Evolutionary conservation across 2,329 filamentous ascomycete species (phyloP).

Genomic region (Endoconidiophora polonica): DNA sequence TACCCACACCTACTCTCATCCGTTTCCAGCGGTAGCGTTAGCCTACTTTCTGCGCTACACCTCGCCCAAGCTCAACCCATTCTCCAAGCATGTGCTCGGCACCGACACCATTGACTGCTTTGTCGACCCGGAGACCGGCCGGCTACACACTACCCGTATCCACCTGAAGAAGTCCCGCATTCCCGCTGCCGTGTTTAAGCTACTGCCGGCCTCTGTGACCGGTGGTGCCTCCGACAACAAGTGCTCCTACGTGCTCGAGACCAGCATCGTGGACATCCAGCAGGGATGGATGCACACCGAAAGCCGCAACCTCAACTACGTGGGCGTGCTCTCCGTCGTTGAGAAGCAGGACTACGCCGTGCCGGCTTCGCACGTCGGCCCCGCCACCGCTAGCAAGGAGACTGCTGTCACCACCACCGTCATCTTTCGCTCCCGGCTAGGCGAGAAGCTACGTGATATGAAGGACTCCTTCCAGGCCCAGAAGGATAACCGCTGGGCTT

Average conservation of each 20-base stretch:
- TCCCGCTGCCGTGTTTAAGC: slow-evolving; percentile 56
- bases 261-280: slow-evolving; percentile 59
- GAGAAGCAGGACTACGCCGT: slow-evolving; percentile 51
- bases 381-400: slow-evolving; percentile 15
- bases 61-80: slow-evolving; percentile 52
- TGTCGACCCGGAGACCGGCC: slow-evolving; percentile 57
- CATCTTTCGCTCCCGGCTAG: slow-evolving; percentile 54
- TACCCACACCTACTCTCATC: slow-evolving; percentile 60
- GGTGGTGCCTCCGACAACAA: slow-evolving; percentile 48
- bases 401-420: slow-evolving; percentile 62
- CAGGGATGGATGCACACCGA: slow-evolving; percentile 74
- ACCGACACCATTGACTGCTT: slow-evolving; percentile 65
- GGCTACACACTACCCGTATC: slow-evolving; percentile 60
- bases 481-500: slow-evolving; percentile 32
- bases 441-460: slow-evolving; percentile 46
- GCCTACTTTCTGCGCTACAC: slow-evolving; percentile 83
- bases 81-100: slow-evolving; percentile 65
- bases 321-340: slow-evolving; percentile 60
- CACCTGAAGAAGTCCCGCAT: slow-evolving; percentile 71
- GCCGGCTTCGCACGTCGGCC: slow-evolving; percentile 17
- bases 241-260: slow-evolving; percentile 67
- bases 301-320: slow-evolving; percentile 67
- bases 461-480: slow-evolving; percentile 27
- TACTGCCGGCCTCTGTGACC: slow-evolving; percentile 53
- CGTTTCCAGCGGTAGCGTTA: slow-evolving; percentile 70